These are phyloP conservation scores for Trametes coccinea DNA, from an alignment of 768 basidiomycete genomes.

Conservation along the genomic window DNA sequence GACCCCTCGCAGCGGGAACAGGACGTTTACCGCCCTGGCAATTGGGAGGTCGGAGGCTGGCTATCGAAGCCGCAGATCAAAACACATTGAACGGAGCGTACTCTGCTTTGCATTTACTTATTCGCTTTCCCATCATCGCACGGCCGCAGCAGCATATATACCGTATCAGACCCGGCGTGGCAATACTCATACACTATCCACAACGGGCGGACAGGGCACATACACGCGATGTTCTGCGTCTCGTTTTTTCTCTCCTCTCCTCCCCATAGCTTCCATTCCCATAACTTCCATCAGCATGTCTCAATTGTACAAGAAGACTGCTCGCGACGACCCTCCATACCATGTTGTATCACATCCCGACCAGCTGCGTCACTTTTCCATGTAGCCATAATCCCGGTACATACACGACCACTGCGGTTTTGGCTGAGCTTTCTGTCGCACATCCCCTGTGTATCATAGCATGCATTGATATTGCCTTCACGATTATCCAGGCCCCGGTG, in stretches of 20 bases:
- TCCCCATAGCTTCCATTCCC: not conserved
- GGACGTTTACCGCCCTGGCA: constrained; percentile 55
- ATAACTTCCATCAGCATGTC: not conserved
- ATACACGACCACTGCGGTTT: constrained; percentile 9
- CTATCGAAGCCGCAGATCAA: constrained; percentile 29
- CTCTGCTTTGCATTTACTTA: not conserved
- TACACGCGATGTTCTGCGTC: constrained; percentile 10
- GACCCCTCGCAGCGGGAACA: constrained; percentile 49
- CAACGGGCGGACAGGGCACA: constrained; percentile 9
- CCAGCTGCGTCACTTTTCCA: not conserved
- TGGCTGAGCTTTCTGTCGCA: not conserved
- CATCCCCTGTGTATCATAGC: too few species aligned
- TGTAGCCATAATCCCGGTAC: constrained; percentile 10
- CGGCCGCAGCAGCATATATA: constrained; percentile 9
- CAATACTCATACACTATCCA: constrained; percentile 11
- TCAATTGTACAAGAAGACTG: not conserved
- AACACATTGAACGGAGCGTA: not conserved
- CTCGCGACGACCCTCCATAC: not conserved
- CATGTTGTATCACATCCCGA: constrained; percentile 9
- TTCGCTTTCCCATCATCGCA: not conserved
- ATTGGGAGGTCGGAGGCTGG: constrained; percentile 70
- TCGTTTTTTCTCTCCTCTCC: not conserved
- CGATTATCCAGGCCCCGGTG: too few species aligned
- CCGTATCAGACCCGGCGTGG: constrained; percentile 11
- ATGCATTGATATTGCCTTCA: too few species aligned